Percentiles rank a stretch among this genome's conserved stretches.
Evolutionary conservation across 2,329 filamentous ascomycete genomes (phyloP).

Genomic region (Grosmannia clavigera): DNA sequence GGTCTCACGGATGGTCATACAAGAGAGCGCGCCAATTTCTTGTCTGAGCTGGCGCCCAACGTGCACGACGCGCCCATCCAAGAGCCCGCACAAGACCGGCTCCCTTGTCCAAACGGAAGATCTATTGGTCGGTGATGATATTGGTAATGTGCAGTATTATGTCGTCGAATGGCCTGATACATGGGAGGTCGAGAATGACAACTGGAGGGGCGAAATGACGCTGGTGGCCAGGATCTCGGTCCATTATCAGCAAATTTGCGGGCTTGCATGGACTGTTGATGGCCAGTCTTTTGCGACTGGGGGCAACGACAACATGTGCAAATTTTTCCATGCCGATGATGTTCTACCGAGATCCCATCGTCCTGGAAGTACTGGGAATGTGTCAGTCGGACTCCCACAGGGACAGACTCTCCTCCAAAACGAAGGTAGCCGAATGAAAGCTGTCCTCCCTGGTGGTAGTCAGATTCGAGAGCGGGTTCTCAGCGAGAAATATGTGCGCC

Average conservation of each 20-base stretch:
- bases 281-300: slow-evolving; percentile 73
- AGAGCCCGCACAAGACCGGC: slow-evolving; percentile 32
- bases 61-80: slow-evolving; percentile 37
- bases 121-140: slow-evolving; percentile 73
- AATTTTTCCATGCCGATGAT: slow-evolving; percentile 59
- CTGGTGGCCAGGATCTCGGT: slow-evolving; percentile 65
- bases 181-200: slow-evolving; percentile 49
- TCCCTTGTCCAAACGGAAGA: slow-evolving; percentile 60
- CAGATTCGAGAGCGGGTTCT: slow-evolving; percentile 4
- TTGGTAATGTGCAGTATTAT: slow-evolving; percentile 77
- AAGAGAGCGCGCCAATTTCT: slow-evolving; percentile 60
- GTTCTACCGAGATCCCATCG: slow-evolving; percentile 27
- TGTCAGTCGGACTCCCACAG: background rate
- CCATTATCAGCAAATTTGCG: slow-evolving; percentile 85
- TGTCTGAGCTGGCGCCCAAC: slow-evolving; percentile 73
- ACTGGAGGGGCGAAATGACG: slow-evolving; percentile 67
- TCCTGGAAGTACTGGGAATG: background rate
- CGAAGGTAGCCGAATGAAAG: slow-evolving; percentile 1
- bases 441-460: background rate
- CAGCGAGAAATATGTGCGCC: slow-evolving; percentile 1
- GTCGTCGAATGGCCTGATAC: slow-evolving; percentile 69
- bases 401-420: background rate
- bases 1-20: slow-evolving; percentile 41
- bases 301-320: slow-evolving; percentile 84
- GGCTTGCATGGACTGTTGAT: slow-evolving; percentile 73